Base-by-base conservation (phyloP, 139 green algal genomes). In the Chlorella sp. region DNA sequence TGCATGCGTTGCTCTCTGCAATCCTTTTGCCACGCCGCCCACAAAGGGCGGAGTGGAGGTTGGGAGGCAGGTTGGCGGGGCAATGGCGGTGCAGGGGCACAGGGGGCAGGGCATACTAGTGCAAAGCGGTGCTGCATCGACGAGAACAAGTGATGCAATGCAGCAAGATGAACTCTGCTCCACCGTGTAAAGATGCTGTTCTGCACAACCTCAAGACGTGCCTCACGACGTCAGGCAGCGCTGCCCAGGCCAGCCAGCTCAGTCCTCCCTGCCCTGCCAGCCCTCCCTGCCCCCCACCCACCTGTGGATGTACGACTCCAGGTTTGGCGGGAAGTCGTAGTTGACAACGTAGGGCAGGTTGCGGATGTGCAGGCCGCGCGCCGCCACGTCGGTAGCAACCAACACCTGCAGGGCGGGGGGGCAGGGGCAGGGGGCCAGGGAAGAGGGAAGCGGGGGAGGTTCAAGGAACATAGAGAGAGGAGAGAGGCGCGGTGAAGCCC, bases 251-350 rank as follows among this genome's bases (percentile, higher is more conserved):
- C 64, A 5, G 21, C 64, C 64, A 9, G 5, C 64, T 4, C 64
- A 71, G 64, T 14, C 64, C 64, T 71, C 64, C 21, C 48, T 28
- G 71, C 71, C n/a, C 71, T 37, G 19, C 71, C n/a, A 24, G 21
- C n/a, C 71, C 32, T 37, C n/a, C 71, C 32, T 28, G 21, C 32
- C 71, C 26, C 71, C 3, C 71, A 79, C 32, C 7, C 30, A 86
- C 87, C 97, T 92, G 94, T 99, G 97, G 34, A 99, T 94, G 94
- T 99, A 99, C 9, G 95, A 92, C 81, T 99, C 97, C 28, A 99
- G 87, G 42, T 90, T 94, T 42, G 77, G 48, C 32, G 97, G 97
- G 90, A 98, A 98, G 89, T 99, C 97, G 82, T 98, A 99, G 92
- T 98, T 98, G 53, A 99, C 94, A 0, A 98, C 94, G 85, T 97